These are phyloP conservation scores for Alopecurus myosuroides DNA, from an alignment of 176 grass and related monocot genomes.

Conservation along the genomic window DNA sequence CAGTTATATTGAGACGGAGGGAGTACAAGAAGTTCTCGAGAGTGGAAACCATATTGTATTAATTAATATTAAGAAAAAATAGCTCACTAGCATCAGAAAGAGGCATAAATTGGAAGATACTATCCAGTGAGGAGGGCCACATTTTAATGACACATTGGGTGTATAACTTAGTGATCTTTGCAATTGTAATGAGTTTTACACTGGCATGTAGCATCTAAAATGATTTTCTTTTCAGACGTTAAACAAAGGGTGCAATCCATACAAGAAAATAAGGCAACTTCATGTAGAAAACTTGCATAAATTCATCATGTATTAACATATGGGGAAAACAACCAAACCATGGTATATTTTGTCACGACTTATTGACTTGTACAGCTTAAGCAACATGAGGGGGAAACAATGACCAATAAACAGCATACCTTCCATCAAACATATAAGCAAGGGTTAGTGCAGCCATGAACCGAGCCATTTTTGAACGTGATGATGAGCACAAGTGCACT, in stretches of 20 bases:
- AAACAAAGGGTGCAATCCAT: not conserved
- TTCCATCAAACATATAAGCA: constrained; percentile 99
- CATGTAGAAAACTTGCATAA: not conserved
- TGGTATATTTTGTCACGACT: not conserved
- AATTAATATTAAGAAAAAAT: not conserved
- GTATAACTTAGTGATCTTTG: not conserved
- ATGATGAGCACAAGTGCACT: constrained; percentile 82
- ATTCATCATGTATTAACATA: not conserved
- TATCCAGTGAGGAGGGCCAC: not conserved
- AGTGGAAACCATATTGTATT: not conserved
- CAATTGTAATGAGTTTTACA: not conserved
- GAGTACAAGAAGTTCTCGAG: not conserved
- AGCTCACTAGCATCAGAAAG: not conserved
- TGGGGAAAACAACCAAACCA: not conserved
- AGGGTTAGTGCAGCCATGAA: constrained; percentile 99
- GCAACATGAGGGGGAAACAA: constrained; percentile 9
- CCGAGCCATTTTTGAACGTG: constrained; percentile 96
- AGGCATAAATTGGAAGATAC: not conserved
- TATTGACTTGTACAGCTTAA: not conserved
- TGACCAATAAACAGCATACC: constrained; percentile 35
- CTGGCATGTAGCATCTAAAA: not conserved
- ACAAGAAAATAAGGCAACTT: not conserved
- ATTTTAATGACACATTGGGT: not conserved
- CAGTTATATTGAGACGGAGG: too few species aligned
- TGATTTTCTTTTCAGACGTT: not conserved